phyloP scores from a whole-genome alignment of 805 yeast genomes.

The Ogataea kodamae region DNA sequence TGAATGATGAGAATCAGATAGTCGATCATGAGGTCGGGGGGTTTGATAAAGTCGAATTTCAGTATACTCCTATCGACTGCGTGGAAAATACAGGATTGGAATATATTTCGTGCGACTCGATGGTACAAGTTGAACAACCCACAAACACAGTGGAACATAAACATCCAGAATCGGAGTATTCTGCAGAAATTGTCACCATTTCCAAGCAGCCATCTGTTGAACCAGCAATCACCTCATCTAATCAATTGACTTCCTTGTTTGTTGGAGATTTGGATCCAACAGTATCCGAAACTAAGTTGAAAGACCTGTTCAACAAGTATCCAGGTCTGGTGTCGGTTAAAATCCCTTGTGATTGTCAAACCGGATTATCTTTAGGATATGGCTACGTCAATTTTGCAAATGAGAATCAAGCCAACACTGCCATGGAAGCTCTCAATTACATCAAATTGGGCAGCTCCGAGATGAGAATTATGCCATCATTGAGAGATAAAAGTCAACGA shows the following conservation, averaged over 20 bases:
- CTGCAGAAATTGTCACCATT: slow-evolving; percentile 20
- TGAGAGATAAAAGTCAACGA: slow-evolving; percentile 40
- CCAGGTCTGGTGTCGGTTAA: slow-evolving; percentile 55
- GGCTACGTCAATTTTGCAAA: slow-evolving; percentile 65
- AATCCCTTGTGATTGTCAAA: slow-evolving; percentile 51
- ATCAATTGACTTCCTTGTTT: slow-evolving; percentile 39
- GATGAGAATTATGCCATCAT: slow-evolving; percentile 53
- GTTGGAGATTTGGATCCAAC: slow-evolving; percentile 58
- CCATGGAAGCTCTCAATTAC: slow-evolving; percentile 57
- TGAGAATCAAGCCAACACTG: slow-evolving; percentile 49
- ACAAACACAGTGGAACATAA: not conserved
- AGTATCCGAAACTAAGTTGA: slow-evolving; percentile 48
- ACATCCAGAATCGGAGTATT: slow-evolving; percentile 16
- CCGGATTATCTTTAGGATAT: slow-evolving; percentile 62
- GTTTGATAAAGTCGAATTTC: slow-evolving; percentile 4
- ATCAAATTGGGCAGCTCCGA: slow-evolving; percentile 39
- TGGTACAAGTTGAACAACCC: slow-evolving; percentile 7
- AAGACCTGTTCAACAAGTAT: slow-evolving; percentile 39
- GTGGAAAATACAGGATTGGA: slow-evolving; percentile 2
- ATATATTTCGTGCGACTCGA: not conserved
- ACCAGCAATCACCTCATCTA: slow-evolving; percentile 1
- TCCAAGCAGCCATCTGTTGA: slow-evolving; percentile 7
- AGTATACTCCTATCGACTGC: slow-evolving; percentile 2
- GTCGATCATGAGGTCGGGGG: slow-evolving; percentile 3
- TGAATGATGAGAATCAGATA: slow-evolving; percentile 10